Conservation (phyloP, 75 land plant species). For the Isoetes taiwanensis region DNA sequence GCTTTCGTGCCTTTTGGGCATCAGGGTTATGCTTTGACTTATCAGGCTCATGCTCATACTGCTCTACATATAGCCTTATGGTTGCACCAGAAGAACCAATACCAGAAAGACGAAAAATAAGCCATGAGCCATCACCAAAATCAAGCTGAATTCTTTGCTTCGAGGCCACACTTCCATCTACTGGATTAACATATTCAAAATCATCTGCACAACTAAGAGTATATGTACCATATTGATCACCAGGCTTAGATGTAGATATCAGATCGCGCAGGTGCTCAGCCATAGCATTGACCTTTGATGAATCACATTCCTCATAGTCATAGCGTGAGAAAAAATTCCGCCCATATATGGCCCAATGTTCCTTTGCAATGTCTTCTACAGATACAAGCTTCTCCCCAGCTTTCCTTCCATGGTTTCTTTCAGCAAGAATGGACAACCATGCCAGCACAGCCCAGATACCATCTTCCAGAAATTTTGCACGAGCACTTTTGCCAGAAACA, state of each 20-base stretch:
- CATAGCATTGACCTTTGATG: neutral
- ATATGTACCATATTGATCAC: constrained; percentile 6
- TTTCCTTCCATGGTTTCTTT: constrained; percentile 4
- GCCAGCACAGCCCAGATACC: constrained; percentile 2
- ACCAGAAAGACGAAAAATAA: neutral
- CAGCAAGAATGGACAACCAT: neutral
- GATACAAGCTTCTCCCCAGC: neutral
- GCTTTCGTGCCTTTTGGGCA: constrained; percentile 6
- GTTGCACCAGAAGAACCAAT: constrained; percentile 2
- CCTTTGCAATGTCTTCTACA: constrained; percentile 1
- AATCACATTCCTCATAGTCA: constrained; percentile 8
- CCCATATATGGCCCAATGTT: constrained; percentile 3
- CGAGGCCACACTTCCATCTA: neutral
- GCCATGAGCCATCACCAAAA: constrained; percentile 4
- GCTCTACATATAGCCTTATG: neutral
- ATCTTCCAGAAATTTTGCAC: too few species aligned
- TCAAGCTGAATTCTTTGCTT: neutral
- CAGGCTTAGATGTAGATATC: neutral
- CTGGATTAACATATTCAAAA: constrained; percentile 5
- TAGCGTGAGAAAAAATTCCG: constrained; percentile 1
- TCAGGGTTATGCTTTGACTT: constrained; percentile 5
- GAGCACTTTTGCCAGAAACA: too few species aligned
- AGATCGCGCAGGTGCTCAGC: neutral
- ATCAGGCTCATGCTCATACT: neutral
- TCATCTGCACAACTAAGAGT: neutral